Evolutionary conservation across 2,329 filamentous ascomycete species (phyloP).

Genomic region (Colletotrichum acutatum): DNA sequence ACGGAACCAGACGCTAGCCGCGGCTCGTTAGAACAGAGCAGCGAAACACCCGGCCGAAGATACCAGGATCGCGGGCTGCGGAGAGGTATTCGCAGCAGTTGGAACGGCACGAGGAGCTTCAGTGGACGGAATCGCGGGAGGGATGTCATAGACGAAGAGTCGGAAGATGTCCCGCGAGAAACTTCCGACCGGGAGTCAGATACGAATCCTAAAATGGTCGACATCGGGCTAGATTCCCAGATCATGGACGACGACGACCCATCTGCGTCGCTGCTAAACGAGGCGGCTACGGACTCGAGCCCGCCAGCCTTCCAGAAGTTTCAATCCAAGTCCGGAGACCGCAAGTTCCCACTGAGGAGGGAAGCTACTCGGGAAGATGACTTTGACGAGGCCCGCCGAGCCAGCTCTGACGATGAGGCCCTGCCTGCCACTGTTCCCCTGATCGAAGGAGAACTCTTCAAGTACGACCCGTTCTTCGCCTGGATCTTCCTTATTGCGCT

Average conservation of each 20-base stretch:
- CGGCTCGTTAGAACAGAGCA: slow-evolving; percentile 64
- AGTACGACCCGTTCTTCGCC: slow-evolving; percentile 91
- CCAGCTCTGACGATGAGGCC: slow-evolving; percentile 51
- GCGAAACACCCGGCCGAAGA: slow-evolving; percentile 56
- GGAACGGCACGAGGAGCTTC: slow-evolving; percentile 65
- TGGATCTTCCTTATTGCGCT: slow-evolving; percentile 88
- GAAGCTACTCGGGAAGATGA: slow-evolving; percentile 61
- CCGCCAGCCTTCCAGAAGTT: slow-evolving; percentile 74
- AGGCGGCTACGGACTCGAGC: slow-evolving; percentile 61
- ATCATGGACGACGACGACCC: slow-evolving; percentile 70
- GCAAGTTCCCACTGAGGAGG: slow-evolving; percentile 53
- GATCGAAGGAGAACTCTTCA: slow-evolving; percentile 75
- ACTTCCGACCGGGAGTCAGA: slow-evolving; percentile 45
- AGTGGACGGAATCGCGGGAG: slow-evolving; percentile 36
- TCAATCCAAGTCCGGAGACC: slow-evolving; percentile 50
- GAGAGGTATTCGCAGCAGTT: slow-evolving; percentile 71
- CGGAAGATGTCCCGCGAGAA: slow-evolving; percentile 52
- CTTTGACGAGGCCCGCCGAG: slow-evolving; percentile 53
- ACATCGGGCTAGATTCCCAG: slow-evolving; percentile 82
- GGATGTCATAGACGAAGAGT: slow-evolving; percentile 53
- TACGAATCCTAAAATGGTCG: slow-evolving; percentile 74
- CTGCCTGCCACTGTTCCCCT: slow-evolving; percentile 60
- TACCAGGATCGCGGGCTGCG: slow-evolving; percentile 60
- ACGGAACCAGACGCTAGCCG: slow-evolving; percentile 78
- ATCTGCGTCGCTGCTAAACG: slow-evolving; percentile 68